These are phyloP conservation scores for Arthrobotrys sphaeroides DNA, from an alignment of 2,329 filamentous ascomycete species.

Conservation along the genomic window DNA sequence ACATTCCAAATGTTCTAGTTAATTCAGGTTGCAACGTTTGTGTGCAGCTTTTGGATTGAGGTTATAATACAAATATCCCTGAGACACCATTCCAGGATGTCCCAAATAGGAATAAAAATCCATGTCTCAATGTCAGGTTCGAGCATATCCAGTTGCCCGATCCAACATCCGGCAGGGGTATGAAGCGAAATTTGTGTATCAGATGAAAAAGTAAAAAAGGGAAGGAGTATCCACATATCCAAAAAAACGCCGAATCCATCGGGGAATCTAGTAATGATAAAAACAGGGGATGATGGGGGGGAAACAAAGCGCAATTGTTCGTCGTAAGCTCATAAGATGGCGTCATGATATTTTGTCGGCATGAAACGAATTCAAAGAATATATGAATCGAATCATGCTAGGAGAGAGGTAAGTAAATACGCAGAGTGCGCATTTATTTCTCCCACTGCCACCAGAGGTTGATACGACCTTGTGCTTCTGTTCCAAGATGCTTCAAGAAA, in stretches of 20 bases:
- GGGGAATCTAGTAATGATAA: constrained; percentile 39
- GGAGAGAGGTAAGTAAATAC: background rate
- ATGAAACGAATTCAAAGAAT: constrained; percentile 9
- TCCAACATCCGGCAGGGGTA: constrained; percentile 21
- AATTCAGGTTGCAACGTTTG: background rate
- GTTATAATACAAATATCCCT: constrained; percentile 25
- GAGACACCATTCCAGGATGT: constrained; percentile 6
- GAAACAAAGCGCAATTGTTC: constrained; percentile 4
- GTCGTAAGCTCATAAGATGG: constrained; percentile 49
- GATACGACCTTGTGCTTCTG: constrained; percentile 31
- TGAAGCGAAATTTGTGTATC: constrained; percentile 23
- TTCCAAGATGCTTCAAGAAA: constrained; percentile 30
- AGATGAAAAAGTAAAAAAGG: constrained; percentile 9
- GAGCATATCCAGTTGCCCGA: constrained; percentile 7
- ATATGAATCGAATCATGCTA: constrained; percentile 25
- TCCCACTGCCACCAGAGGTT: constrained; percentile 43
- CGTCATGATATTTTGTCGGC: constrained; percentile 26
- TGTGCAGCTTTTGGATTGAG: constrained; percentile 2
- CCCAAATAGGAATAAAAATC: constrained; percentile 8
- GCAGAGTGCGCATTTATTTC: constrained; percentile 13
- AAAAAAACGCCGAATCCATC: constrained; percentile 53
- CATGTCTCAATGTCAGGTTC: background rate
- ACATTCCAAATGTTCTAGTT: background rate
- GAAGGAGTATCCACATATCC: constrained; percentile 4
- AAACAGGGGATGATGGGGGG: constrained; percentile 1